A percentile compares a stretch with the other conserved stretches of the same genome.
These are phyloP conservation scores for Tulasnella sp. DNA, from an alignment of 768 basidiomycete genomes.

Conservation along the genomic window DNA sequence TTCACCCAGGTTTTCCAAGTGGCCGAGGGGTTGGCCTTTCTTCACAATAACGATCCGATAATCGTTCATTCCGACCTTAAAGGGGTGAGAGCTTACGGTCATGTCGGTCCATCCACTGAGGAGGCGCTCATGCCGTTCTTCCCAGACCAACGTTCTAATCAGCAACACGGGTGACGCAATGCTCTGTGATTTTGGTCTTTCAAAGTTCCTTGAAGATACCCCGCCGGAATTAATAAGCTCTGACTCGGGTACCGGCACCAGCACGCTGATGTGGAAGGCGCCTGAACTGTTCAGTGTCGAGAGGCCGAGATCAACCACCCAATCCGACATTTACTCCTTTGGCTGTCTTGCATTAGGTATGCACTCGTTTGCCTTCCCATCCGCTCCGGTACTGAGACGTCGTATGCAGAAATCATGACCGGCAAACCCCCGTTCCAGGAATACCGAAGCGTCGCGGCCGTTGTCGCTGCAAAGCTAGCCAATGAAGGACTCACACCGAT, in stretches of 20 bases:
- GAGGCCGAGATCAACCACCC: not conserved
- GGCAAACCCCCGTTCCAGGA: not conserved
- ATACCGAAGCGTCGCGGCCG: not conserved
- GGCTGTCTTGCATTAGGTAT: not conserved
- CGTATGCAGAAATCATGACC: slow-evolving; percentile 7
- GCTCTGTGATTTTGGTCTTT: slow-evolving; percentile 12
- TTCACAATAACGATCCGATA: slow-evolving; percentile 15
- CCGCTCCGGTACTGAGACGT: no score
- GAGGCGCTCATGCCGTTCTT: not conserved
- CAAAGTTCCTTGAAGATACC: slow-evolving; percentile 2
- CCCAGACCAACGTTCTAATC: slow-evolving; percentile 1
- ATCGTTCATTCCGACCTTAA: slow-evolving; percentile 20
- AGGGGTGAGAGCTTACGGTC: no score
- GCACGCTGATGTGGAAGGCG: not conserved
- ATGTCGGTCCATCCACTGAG: not conserved
- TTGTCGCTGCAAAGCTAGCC: not conserved
- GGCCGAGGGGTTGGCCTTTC: slow-evolving; percentile 16
- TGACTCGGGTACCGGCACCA: not conserved
- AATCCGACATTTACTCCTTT: slow-evolving; percentile 6
- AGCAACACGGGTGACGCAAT: not conserved
- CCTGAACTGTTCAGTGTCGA: not conserved
- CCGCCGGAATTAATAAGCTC: not conserved
- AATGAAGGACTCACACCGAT: not conserved
- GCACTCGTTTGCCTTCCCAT: not conserved
- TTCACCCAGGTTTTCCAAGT: slow-evolving; percentile 15